Evolutionary conservation across 768 basidiomycete species (phyloP).

Genomic region (Leccinum barrowsii): DNA sequence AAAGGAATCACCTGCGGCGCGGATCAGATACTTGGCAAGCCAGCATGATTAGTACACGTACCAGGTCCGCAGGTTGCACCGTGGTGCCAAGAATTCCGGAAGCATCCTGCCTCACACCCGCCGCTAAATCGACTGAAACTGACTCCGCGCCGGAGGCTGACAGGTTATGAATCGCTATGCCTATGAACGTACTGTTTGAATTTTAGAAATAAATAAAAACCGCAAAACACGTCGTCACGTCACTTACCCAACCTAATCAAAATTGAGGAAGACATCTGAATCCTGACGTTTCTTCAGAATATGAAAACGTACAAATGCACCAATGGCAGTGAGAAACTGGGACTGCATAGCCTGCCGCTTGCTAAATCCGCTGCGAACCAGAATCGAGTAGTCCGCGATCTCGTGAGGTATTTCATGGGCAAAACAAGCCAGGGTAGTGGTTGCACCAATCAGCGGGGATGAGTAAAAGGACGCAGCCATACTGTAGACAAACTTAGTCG

Average conservation of each 20-base stretch:
- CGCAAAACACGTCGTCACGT: neutral
- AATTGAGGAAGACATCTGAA: slow-evolving; percentile 19
- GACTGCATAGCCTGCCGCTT: slow-evolving; percentile 92
- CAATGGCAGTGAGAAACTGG: slow-evolving; percentile 88
- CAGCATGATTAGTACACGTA: slow-evolving; percentile 37
- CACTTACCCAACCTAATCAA: slow-evolving; percentile 35
- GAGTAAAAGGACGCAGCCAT: slow-evolving; percentile 98
- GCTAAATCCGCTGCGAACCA: slow-evolving; percentile 85
- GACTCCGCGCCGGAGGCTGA: slow-evolving; percentile 47
- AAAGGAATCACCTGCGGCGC: slow-evolving; percentile 74
- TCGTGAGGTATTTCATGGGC: slow-evolving; percentile 95
- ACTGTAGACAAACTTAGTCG: slow-evolving; percentile 34
- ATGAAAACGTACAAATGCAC: slow-evolving; percentile 68
- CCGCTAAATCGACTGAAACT: slow-evolving; percentile 59
- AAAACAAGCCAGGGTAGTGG: slow-evolving; percentile 92
- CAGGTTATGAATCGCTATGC: slow-evolving; percentile 78
- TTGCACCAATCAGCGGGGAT: slow-evolving; percentile 90
- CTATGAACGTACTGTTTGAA: slow-evolving; percentile 70
- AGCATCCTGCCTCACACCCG: slow-evolving; percentile 73
- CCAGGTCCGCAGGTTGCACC: slow-evolving; percentile 73
- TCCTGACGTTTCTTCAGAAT: slow-evolving; percentile 4
- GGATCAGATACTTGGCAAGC: slow-evolving; percentile 13
- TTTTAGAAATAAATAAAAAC: slow-evolving; percentile 5
- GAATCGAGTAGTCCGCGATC: slow-evolving; percentile 96
- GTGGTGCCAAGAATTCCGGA: slow-evolving; percentile 83